Evolutionary conservation across 108 stramenopile genomes (phyloP).

Genomic region (Thalassiosira profunda): DNA sequence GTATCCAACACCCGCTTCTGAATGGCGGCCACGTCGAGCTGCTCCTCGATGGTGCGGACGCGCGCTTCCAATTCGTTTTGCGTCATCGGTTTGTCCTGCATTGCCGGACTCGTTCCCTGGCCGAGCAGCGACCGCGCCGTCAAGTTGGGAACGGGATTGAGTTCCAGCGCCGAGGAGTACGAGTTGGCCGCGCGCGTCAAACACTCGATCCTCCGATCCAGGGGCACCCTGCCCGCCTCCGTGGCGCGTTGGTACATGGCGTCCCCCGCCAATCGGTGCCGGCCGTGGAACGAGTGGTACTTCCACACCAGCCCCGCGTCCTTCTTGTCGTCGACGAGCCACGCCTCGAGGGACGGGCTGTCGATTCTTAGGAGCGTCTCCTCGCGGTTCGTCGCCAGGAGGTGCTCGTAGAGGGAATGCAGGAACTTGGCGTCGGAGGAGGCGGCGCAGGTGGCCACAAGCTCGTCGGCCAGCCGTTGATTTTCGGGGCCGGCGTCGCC

Average conservation of each 20-base stretch:
- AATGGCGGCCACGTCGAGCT: constrained; percentile 72
- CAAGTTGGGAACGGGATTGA: neutral
- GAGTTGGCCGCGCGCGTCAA: constrained; percentile 69
- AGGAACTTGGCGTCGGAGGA: constrained; percentile 68
- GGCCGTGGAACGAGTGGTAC: constrained; percentile 75
- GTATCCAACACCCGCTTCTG: constrained; percentile 69
- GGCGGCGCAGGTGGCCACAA: constrained; percentile 70
- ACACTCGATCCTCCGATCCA: constrained; percentile 73
- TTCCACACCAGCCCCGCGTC: constrained; percentile 67
- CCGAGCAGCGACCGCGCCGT: too few species aligned
- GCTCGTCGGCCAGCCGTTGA: constrained; percentile 49
- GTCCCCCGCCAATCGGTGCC: constrained; percentile 68
- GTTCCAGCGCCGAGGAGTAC: constrained; percentile 48
- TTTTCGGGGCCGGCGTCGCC: constrained; percentile 34
- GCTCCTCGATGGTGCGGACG: constrained; percentile 51
- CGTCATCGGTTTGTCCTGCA: constrained; percentile 20
- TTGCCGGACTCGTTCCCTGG: neutral
- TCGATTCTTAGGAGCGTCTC: constrained; percentile 75
- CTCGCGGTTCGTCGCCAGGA: constrained; percentile 61
- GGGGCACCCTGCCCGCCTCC: constrained; percentile 31
- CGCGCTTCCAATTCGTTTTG: constrained; percentile 35
- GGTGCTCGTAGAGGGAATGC: constrained; percentile 65
- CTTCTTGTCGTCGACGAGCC: constrained; percentile 57
- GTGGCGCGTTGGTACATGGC: constrained; percentile 58
- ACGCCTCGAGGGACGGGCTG: constrained; percentile 71